Percentiles rank a stretch among this genome's conserved stretches.
Evolutionary conservation across 306 rosid species (phyloP).

Genomic region (Glycyrrhiza uralensis): DNA sequence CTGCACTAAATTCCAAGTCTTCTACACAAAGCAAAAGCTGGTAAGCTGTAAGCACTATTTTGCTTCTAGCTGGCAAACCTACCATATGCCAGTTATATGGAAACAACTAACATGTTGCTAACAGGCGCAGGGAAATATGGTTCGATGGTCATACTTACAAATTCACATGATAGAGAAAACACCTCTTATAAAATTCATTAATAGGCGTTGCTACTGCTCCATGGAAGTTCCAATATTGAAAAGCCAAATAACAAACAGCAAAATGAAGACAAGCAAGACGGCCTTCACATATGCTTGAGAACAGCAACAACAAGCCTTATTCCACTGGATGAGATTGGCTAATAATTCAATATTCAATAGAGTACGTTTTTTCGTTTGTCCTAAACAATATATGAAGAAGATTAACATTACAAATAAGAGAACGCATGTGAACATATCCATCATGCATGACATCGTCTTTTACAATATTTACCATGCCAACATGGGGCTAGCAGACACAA

Average conservation of each 20-base stretch:
- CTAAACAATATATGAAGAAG: neutral
- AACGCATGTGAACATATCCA: neutral
- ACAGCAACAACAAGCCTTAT: too few relatives aligned
- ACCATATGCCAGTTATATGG: neutral
- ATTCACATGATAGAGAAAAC: neutral
- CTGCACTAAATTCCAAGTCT: conserved; percentile 16
- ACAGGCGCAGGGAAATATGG: neutral
- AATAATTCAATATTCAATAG: neutral
- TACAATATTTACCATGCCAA: neutral
- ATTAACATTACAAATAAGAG: neutral
- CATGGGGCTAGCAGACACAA: neutral
- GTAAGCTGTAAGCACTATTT: neutral
- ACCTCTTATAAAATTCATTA: neutral
- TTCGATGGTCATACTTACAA: neutral
- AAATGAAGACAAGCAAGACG: neutral
- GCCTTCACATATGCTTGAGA: neutral
- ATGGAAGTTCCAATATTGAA: neutral
- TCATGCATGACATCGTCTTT: neutral
- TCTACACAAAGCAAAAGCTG: neutral
- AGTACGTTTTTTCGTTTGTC: neutral
- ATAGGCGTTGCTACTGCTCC: neutral
- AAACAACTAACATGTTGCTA: neutral
- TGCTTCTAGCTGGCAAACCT: conserved; percentile 7
- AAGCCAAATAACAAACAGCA: neutral
- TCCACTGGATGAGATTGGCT: too few relatives aligned